Base-by-base conservation (phyloP, 257 asterid species). In the Haberlea rhodopensis region DNA sequence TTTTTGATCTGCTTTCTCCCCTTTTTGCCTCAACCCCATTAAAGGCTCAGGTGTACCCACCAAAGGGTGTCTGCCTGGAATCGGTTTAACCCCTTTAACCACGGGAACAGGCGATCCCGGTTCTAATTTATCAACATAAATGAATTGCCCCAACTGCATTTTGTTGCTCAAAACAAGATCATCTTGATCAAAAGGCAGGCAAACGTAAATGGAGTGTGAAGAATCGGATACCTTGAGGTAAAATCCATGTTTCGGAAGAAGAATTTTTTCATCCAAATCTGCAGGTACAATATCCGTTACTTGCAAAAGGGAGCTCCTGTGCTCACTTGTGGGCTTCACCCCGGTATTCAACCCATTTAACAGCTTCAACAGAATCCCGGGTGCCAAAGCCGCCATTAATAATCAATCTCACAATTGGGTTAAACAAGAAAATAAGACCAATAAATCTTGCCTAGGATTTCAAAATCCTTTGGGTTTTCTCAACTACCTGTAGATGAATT, bases 41-140 rank as follows among this genome's bases (percentile, higher is more conserved):
- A 94, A 60, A 4, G 96, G 97, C 71, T 91, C 98, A 5, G 98
- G 98, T 1, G 96, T 86, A 2, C 98, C 98, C 6, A 88, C 57
- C 34, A 91, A 22, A 0, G 96, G 98, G 78, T 88, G 96, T 28
- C 96, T 71, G 0, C 96, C 98, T 0, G 98, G 96, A 0, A 91
- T 79, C 3, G 95, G 84, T 48, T 87, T 86, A 0, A 95, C 89
- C 0, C 98, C 96, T 65, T 74, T 81, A 1, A 88, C 84, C 1
- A 88, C 51, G 0, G 98, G 98, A 31, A 91, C 96, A 3, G 98
- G 98, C 2, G 98, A 91, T 0, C 95, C 95, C 2, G 95, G 94
- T 66, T 91, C 96, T 37, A 91, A 74, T 8, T 74, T 65, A 23
- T 91, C 98, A 5, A 91, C 87, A 58, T 91, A 91, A 19, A 91